Conservation (phyloP, 257 asterid genomes). For the Apocynum venetum region DNA sequence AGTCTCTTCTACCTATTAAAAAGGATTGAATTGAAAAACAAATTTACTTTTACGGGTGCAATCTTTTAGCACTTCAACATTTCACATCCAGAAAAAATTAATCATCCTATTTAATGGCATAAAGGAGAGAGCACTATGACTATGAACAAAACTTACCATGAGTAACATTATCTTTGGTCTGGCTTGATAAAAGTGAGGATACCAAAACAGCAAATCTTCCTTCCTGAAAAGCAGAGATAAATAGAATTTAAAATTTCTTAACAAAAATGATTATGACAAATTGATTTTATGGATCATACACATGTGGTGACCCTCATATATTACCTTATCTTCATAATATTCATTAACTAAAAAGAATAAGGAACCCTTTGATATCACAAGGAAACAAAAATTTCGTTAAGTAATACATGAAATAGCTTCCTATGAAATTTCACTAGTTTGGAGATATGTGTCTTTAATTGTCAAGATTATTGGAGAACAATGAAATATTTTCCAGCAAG, state of each 20-base stretch:
- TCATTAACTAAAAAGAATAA: too few species aligned
- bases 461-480: too few species aligned
- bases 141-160: conserved; percentile 60
- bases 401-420: too few species aligned
- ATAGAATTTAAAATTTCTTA: not conserved
- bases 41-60: not conserved
- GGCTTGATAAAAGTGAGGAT: conserved; percentile 94
- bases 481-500: too few species aligned
- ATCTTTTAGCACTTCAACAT: not conserved
- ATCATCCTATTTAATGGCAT: not conserved
- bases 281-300: conserved; percentile 2
- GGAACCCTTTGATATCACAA: not conserved
- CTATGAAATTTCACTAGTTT: too few species aligned
- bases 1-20: not conserved
- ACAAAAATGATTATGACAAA: not conserved
- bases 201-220: conserved; percentile 84
- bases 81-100: not conserved
- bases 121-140: not conserved
- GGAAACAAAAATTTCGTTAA: not conserved
- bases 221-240: conserved; percentile 48
- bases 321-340: not conserved
- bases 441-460: too few species aligned
- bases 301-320: not conserved
- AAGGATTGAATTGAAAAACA: not conserved
- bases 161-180: conserved; percentile 85